Base-by-base conservation (phyloP, 192 early-diverging fungal genomes). In the Obelidium mucronatum region DNA sequence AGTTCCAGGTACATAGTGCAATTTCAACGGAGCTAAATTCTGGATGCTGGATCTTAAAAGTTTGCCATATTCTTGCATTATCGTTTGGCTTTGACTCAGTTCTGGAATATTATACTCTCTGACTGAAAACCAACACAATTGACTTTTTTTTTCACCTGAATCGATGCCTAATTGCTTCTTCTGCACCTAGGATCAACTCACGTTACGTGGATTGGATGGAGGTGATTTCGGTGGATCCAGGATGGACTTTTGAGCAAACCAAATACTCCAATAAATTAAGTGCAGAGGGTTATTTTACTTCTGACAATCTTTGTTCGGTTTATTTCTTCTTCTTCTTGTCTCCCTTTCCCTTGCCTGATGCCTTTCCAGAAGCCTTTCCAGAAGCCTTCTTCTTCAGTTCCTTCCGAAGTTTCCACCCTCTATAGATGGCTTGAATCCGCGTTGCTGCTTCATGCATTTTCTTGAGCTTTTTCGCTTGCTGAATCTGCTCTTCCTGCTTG, bases 1-100 rank as follows among this genome's bases (percentile, higher is more conserved):
- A 93, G 75, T 98, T 98, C 80, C 92, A 96, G 84, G 87, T 90
- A 22, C 22, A 34, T 28, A 73, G 35, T 17, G 58, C 56, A 36
- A 36, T 11, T n/a, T 61, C 34, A 34, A 22, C 17, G 24, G 30
- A 26, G 55, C 22, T 58, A 24, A 8, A 31, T 22, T 11, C 30
- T 58, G 13, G 55, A 22, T 31, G n/a, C n/a, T n/a, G n/a, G n/a
- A n/a, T n/a, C n/a, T n/a, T n/a, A n/a, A n/a, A n/a, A n/a, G n/a
- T n/a, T n/a, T n/a, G n/a, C n/a, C n/a, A n/a, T n/a, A n/a, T n/a
- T n/a, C n/a, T n/a, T n/a, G n/a, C n/a, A n/a, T n/a, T n/a, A n/a
- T n/a, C n/a, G n/a, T n/a, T n/a, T n/a, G n/a, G n/a, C n/a, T n/a
- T n/a, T n/a, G n/a, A n/a, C n/a, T n/a, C n/a, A n/a, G n/a, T n/a